These are phyloP conservation scores for Lactarius trivialis DNA, from an alignment of 768 basidiomycete genomes.

Conservation along the genomic window DNA sequence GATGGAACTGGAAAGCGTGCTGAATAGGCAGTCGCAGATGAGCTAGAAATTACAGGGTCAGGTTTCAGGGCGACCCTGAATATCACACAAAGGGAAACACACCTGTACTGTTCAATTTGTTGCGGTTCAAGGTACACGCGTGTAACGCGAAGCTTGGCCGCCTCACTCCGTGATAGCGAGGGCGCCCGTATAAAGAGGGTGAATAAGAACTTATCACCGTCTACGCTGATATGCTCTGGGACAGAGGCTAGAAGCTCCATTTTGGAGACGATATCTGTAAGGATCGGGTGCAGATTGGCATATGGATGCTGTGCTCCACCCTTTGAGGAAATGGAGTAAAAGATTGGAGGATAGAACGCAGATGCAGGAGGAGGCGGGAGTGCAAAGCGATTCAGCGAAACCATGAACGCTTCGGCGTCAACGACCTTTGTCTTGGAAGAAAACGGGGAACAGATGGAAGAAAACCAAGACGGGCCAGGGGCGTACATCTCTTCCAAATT, in stretches of 20 bases:
- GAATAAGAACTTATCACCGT: conserved; percentile 46
- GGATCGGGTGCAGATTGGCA: conserved; percentile 34
- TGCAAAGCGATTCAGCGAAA: conserved; percentile 51
- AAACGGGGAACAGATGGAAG: conserved; percentile 51
- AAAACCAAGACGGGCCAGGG: conserved; percentile 37
- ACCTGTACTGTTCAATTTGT: conserved; percentile 68
- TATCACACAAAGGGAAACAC: conserved; percentile 23
- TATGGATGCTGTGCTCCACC: conserved; percentile 11
- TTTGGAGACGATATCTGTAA: conserved; percentile 48
- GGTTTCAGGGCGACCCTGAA: not conserved
- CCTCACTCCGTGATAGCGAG: conserved; percentile 41
- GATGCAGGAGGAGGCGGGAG: conserved; percentile 32
- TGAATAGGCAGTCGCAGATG: conserved; percentile 37
- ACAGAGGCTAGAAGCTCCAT: conserved; percentile 60
- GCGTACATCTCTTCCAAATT: conserved; percentile 36
- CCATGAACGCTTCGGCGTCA: conserved; percentile 34
- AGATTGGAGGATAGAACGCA: conserved; percentile 32
- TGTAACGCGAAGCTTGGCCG: conserved; percentile 49
- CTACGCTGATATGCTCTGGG: conserved; percentile 46
- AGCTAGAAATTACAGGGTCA: conserved; percentile 17
- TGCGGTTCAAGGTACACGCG: conserved; percentile 50
- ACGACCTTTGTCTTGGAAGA: conserved; percentile 39
- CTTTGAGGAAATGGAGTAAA: conserved; percentile 29
- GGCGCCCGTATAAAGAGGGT: conserved; percentile 54
- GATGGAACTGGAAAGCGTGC: conserved; percentile 52